These are phyloP conservation scores for Powellomyces hirtus DNA, from an alignment of 192 early-diverging fungal genomes.

Conservation along the genomic window DNA sequence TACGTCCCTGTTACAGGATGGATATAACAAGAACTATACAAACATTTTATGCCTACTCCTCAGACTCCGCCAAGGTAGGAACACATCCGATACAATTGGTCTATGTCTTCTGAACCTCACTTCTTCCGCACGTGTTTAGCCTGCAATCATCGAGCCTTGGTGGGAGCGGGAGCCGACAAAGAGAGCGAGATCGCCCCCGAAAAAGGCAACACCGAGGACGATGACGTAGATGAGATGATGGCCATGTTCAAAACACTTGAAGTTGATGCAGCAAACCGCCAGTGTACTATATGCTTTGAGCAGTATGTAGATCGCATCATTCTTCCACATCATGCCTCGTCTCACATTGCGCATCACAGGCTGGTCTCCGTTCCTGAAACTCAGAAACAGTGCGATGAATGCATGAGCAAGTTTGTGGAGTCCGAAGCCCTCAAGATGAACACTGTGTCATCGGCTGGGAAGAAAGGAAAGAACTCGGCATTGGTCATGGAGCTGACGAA, in stretches of 20 bases:
- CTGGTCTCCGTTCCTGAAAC: not conserved
- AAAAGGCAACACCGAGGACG: constrained; percentile 14
- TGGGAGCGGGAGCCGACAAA: constrained; percentile 13
- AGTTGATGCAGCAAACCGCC: constrained; percentile 3
- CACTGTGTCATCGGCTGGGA: not conserved
- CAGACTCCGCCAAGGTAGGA: constrained; percentile 16
- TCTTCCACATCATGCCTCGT: not conserved
- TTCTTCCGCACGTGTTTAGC: not conserved
- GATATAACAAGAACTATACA: constrained; percentile 31
- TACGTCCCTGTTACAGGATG: not conserved
- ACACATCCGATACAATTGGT: not conserved
- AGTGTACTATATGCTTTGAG: constrained; percentile 31
- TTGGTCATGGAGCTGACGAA: not conserved
- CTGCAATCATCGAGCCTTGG: constrained; percentile 18
- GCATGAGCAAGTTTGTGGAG: constrained; percentile 8
- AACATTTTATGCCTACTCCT: constrained; percentile 37
- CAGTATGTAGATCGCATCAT: not conserved
- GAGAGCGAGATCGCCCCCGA: constrained; percentile 14
- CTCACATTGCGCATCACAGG: not conserved
- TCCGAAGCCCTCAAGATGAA: not conserved
- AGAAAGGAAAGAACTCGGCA: constrained; percentile 5
- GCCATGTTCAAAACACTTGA: constrained; percentile 21
- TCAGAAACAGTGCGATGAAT: constrained; percentile 18
- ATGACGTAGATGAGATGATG: constrained; percentile 23
- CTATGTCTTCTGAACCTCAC: not conserved